These are phyloP conservation scores for Backusella circina DNA, from an alignment of 192 early-diverging fungal genomes.

Conservation along the genomic window DNA sequence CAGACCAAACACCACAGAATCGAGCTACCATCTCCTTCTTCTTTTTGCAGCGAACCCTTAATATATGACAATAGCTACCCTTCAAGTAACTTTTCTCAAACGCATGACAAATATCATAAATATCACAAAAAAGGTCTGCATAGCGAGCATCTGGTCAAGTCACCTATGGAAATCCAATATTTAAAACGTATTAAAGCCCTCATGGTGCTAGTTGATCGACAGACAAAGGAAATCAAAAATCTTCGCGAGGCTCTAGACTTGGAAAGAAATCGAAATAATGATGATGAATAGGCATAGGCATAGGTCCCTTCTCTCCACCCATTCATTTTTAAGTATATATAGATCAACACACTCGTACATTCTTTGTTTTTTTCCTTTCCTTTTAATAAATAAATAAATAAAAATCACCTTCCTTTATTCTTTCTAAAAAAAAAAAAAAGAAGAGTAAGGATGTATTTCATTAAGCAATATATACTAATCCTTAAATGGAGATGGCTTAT, in stretches of 20 bases:
- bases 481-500: background rate
- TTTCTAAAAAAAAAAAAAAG: background rate
- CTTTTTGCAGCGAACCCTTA: background rate
- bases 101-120: background rate
- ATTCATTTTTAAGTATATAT: background rate
- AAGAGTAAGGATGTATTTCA: background rate
- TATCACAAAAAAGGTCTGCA: background rate
- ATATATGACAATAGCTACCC: conserved; percentile 1
- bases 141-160: background rate
- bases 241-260: background rate
- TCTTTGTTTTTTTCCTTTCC: background rate
- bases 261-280: background rate
- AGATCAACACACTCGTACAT: background rate
- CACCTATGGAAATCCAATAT: conserved; percentile 1
- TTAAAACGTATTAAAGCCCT: conserved; percentile 1
- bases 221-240: background rate
- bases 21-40: background rate
- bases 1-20: background rate
- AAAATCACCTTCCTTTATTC: background rate
- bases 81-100: background rate
- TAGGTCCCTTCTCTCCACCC: background rate
- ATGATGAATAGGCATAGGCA: background rate
- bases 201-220: background rate
- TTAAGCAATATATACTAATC: background rate
- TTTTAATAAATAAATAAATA: conserved; percentile 1